These are phyloP conservation scores for Xylariaceae sp. DNA, from an alignment of 2,329 filamentous ascomycete species.

Conservation along the genomic window DNA sequence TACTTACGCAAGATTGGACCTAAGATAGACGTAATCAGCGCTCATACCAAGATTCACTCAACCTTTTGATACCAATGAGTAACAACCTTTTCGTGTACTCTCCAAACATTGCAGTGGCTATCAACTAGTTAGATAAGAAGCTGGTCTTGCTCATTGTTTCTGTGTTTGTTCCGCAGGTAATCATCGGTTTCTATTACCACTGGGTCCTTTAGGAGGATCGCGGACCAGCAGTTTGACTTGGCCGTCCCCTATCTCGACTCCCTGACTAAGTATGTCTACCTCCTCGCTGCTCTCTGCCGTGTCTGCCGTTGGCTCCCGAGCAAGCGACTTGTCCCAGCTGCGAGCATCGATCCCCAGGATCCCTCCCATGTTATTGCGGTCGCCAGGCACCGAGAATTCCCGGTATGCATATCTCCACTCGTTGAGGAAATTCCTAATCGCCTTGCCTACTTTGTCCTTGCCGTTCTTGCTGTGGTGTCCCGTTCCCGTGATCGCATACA, in stretches of 20 bases:
- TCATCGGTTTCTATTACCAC: conserved; percentile 44
- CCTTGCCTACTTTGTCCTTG: conserved; percentile 97
- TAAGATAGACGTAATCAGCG: no score
- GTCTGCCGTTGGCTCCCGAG: conserved; percentile 43
- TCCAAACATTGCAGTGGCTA: no score
- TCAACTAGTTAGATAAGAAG: no score
- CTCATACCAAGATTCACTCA: no score
- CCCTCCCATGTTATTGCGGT: conserved; percentile 78
- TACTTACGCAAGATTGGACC: no score
- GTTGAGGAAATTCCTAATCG: conserved; percentile 84
- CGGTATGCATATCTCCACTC: conserved; percentile 96
- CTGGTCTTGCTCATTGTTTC: neutral
- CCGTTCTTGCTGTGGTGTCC: conserved; percentile 98
- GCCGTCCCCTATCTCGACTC: conserved; percentile 66
- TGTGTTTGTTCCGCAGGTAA: neutral
- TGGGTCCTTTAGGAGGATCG: conserved; percentile 58
- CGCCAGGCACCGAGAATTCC: conserved; percentile 95
- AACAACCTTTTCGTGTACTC: no score
- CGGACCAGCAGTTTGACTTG: conserved; percentile 64
- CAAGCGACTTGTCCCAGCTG: conserved; percentile 63
- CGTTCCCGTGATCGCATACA: conserved; percentile 96
- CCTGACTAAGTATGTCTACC: conserved; percentile 60
- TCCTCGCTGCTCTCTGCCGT: conserved; percentile 41
- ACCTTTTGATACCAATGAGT: no score
- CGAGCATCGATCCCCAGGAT: conserved; percentile 66